Evolutionary conservation across 768 basidiomycete species (phyloP).

Genomic region (Roridomyces roridus): DNA sequence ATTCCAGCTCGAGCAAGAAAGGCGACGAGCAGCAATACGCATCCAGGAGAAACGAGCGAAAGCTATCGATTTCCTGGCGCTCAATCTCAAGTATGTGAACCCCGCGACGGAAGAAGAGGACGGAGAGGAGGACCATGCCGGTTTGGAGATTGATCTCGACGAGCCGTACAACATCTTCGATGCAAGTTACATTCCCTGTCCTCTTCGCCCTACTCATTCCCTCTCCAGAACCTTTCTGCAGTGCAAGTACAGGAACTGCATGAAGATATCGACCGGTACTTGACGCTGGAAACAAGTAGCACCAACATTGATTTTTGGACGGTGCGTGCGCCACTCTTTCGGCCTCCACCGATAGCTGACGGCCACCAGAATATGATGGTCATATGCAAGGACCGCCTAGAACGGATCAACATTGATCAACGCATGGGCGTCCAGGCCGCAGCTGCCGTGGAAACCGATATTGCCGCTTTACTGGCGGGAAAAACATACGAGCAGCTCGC

Average conservation of each 20-base stretch:
- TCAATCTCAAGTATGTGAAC: constrained; percentile 93
- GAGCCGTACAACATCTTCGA: constrained; percentile 99
- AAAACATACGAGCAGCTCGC: constrained; percentile 88
- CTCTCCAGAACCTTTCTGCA: constrained; percentile 74
- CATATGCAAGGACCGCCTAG: constrained; percentile 89
- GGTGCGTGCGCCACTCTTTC: constrained; percentile 43
- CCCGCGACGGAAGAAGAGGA: constrained; percentile 71
- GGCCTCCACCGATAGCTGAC: constrained; percentile 5
- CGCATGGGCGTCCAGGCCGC: constrained; percentile 73
- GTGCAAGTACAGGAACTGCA: constrained; percentile 93
- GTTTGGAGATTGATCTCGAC: constrained; percentile 96
- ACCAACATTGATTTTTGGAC: constrained; percentile 98
- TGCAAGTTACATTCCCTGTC: constrained; percentile 51
- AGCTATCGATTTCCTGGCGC: constrained; percentile 96
- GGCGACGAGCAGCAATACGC: constrained; percentile 88
- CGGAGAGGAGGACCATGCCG: constrained; percentile 79
- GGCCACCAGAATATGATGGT: constrained; percentile 90
- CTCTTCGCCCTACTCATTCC: constrained; percentile 12
- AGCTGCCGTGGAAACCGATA: constrained; percentile 85
- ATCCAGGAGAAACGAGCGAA: constrained; percentile 97
- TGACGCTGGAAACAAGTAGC: constrained; percentile 83
- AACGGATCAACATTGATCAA: constrained; percentile 68
- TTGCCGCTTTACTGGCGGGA: constrained; percentile 79
- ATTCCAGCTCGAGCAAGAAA: constrained; percentile 95
- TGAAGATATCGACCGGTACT: constrained; percentile 92